Base-by-base conservation (phyloP, 164 flowering plant genomes). In the Nymphaea thermarum region DNA sequence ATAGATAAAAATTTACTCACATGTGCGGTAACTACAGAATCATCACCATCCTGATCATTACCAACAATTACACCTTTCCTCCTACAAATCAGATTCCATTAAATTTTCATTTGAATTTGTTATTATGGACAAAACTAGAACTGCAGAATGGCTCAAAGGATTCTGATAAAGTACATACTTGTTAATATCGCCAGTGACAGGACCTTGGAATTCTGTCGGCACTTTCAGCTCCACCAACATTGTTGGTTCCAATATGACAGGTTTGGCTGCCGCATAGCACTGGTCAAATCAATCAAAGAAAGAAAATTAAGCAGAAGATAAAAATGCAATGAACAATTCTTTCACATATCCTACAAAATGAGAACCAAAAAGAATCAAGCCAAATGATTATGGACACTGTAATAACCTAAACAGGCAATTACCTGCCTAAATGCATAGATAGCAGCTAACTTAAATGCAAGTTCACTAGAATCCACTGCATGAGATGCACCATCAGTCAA, bases 401-500 rank as follows among this genome's bases (percentile, higher is more conserved):
- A 47, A 47, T 47, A 47, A 47, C 12, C 12, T 47, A 47, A 55
- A 25, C 62, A 55, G 51, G 43, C 36, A 63, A 4, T 42, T 77
- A 92, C 99, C 98, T 92, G 89, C 87, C 99, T 85, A 77, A 95
- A 90, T 64, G 99, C 99, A 82, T 95, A 92, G 62, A 95, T 95
- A 63, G 99, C 61, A 67, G 99, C 99, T 44, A 90, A 71, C 71
- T 92, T 92, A 76, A 95, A 95, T 18, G 99, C 99, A 79, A 95
- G 97, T 74, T 95, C 98, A 83, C 99, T 95, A 67, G 98, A 95
- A 86, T 95, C 99, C 75, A 95, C 99, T 59, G 98, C 86, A 85
- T 95, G 99, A 62, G 99, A 72, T 68, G 96, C 90, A 75, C 99
- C 99, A 77, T 95, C 99, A 4, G 90, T 90, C 71, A 95, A 80